Conservation (phyloP, 371 early-diverging fungal species). For the Coemansia sp. region DNA sequence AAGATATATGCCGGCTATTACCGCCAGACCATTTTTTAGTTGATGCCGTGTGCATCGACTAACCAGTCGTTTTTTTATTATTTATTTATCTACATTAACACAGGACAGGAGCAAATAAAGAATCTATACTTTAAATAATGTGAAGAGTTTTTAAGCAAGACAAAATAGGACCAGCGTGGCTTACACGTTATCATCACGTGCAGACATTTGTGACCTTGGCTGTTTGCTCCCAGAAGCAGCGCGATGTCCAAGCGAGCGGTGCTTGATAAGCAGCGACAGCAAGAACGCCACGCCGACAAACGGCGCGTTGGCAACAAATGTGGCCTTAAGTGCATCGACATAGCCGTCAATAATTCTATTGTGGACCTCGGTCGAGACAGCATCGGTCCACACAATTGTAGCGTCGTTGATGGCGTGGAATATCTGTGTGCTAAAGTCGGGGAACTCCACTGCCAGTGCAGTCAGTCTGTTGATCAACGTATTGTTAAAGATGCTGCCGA, state of each 20-base stretch:
- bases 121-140: too few relatives aligned
- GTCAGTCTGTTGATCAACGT: slow-evolving; percentile 18
- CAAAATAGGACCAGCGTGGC: too few relatives aligned
- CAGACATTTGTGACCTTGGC: not conserved
- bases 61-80: too few relatives aligned
- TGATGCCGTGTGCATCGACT: too few relatives aligned
- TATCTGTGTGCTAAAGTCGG: slow-evolving; percentile 19
- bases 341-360: slow-evolving; percentile 22
- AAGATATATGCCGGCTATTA: too few relatives aligned
- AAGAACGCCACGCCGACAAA: slow-evolving; percentile 41
- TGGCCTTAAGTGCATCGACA: slow-evolving; percentile 36
- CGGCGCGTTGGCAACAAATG: slow-evolving; percentile 48
- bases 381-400: slow-evolving; percentile 22
- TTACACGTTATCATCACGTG: not conserved
- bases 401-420: slow-evolving; percentile 31
- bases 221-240: not conserved
- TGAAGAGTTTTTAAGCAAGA: too few relatives aligned
- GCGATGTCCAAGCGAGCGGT: slow-evolving; percentile 11
- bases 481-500: slow-evolving; percentile 49
- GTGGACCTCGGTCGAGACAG: slow-evolving; percentile 9
- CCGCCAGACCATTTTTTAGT: too few relatives aligned
- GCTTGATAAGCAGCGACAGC: slow-evolving; percentile 26
- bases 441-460: slow-evolving; percentile 14
- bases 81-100: too few relatives aligned
- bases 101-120: too few relatives aligned